A percentile compares a stretch with the other conserved stretches of the same genome.
phyloP scores from a whole-genome alignment of 306 rosid species.

The Acacia acuminata region DNA sequence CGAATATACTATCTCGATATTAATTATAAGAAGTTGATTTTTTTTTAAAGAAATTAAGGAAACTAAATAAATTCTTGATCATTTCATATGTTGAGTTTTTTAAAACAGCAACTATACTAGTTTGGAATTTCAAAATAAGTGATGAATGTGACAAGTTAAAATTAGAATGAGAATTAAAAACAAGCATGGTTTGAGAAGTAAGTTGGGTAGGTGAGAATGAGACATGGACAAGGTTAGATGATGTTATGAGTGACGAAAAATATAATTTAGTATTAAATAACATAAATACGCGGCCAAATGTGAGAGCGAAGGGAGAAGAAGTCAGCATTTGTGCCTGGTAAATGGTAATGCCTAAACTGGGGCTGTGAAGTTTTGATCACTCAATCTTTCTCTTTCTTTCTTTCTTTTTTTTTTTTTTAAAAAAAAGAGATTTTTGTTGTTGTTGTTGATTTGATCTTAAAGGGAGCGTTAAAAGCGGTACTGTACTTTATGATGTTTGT shows the following conservation, averaged over 20 bases:
- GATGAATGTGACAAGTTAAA: not conserved
- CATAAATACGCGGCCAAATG: slow-evolving; percentile 22
- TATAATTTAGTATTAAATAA: not conserved
- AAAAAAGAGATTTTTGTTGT: not conserved
- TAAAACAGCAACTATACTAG: too few relatives aligned
- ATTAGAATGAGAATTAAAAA: not conserved
- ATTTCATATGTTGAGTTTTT: too few relatives aligned
- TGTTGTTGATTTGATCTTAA: not conserved
- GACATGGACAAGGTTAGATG: not conserved
- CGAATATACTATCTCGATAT: not conserved
- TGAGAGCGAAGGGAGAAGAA: not conserved
- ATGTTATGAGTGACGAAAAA: slow-evolving; percentile 13
- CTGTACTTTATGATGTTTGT: too few relatives aligned
- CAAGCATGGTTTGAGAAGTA: not conserved
- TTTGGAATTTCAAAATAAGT: too few relatives aligned
- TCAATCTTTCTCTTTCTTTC: not conserved
- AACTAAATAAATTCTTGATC: too few relatives aligned
- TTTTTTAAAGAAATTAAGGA: too few relatives aligned
- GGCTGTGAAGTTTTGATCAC: not conserved
- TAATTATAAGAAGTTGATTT: too few relatives aligned
- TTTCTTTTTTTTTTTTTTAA: too few relatives aligned
- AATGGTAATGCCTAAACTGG: not conserved
- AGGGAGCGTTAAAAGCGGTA: not conserved
- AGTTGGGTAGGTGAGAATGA: not conserved
- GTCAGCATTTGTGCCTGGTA: not conserved